A percentile compares a stretch with the other conserved stretches of the same genome.
phyloP scores from a whole-genome alignment of 257 asterid species.

The Petrea volubilis region DNA sequence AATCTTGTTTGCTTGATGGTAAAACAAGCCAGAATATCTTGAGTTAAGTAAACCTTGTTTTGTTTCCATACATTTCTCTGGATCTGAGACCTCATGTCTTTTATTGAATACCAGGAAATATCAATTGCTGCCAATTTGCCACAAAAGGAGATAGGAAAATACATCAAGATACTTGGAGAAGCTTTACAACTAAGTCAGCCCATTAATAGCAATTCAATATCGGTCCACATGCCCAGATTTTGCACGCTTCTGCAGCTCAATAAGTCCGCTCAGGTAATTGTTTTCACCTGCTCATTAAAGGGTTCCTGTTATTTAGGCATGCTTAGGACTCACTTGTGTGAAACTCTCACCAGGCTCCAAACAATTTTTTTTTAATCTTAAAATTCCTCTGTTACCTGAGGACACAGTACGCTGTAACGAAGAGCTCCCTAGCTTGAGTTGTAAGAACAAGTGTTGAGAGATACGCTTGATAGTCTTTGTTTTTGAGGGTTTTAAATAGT shows the following conservation, averaged over 20 bases:
- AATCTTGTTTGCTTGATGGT: neutral
- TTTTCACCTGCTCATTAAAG: conserved; percentile 7
- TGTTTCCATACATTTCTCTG: conserved; percentile 10
- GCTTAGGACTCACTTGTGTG: conserved; percentile 13
- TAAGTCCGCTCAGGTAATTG: conserved; percentile 96
- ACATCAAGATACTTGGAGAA: conserved; percentile 98
- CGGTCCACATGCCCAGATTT: conserved; percentile 98
- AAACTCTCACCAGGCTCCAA: neutral
- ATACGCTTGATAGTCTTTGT: neutral
- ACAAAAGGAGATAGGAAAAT: conserved; percentile 97
- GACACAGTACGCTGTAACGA: neutral
- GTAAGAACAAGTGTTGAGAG: neutral
- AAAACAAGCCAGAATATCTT: conserved; percentile 6
- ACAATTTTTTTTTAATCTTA: neutral
- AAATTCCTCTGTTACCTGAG: conserved; percentile 3
- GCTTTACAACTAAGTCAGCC: conserved; percentile 97
- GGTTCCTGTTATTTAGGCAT: conserved; percentile 5
- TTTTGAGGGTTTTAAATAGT: neutral
- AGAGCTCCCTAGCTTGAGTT: neutral
- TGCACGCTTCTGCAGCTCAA: conserved; percentile 98
- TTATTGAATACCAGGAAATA: conserved; percentile 64
- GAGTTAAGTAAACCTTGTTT: neutral
- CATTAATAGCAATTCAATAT: conserved; percentile 92
- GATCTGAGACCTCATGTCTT: conserved; percentile 24
- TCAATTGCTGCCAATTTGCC: conserved; percentile 95